Evolutionary conservation across 345 rosid genomes (phyloP).

Genomic region (Arabidopsis suecica): DNA sequence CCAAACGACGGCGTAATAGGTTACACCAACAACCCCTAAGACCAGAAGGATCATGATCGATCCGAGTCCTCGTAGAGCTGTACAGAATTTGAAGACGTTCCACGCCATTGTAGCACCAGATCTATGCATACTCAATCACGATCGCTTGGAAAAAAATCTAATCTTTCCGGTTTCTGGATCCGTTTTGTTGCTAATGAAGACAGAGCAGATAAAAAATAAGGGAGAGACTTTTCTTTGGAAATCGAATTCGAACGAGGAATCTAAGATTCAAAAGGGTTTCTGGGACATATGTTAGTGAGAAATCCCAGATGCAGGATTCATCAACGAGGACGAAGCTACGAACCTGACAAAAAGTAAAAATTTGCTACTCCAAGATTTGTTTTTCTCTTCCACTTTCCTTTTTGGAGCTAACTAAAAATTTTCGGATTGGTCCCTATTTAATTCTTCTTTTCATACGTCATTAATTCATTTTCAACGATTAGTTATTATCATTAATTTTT

Average conservation of each 20-base stretch:
- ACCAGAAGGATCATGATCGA: conserved; percentile 97
- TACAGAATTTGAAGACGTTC: conserved; percentile 98
- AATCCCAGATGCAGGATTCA: conserved; percentile 21
- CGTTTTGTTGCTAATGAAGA: not conserved
- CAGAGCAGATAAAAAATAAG: not conserved
- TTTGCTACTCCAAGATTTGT: not conserved
- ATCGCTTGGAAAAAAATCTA: conserved; percentile 16
- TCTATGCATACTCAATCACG: conserved; percentile 73
- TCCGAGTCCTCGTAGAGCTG: conserved; percentile 92
- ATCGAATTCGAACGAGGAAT: conserved; percentile 18
- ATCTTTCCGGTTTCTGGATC: conserved; percentile 23
- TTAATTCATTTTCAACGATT: not conserved
- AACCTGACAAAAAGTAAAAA: not conserved
- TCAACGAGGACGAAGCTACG: conserved; percentile 24
- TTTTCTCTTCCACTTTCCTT: not conserved
- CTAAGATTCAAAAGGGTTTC: conserved; percentile 25
- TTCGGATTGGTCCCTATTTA: not conserved
- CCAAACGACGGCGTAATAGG: conserved; percentile 90
- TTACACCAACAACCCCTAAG: conserved; percentile 89
- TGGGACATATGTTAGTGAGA: conserved; percentile 8
- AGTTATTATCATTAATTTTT: no score
- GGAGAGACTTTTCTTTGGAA: not conserved
- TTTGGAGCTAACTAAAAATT: conserved; percentile 4
- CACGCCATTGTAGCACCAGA: conserved; percentile 97
- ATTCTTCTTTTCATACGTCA: no score